Conservation (phyloP, 352 stramenopile genomes). For the Pythium biforme region DNA sequence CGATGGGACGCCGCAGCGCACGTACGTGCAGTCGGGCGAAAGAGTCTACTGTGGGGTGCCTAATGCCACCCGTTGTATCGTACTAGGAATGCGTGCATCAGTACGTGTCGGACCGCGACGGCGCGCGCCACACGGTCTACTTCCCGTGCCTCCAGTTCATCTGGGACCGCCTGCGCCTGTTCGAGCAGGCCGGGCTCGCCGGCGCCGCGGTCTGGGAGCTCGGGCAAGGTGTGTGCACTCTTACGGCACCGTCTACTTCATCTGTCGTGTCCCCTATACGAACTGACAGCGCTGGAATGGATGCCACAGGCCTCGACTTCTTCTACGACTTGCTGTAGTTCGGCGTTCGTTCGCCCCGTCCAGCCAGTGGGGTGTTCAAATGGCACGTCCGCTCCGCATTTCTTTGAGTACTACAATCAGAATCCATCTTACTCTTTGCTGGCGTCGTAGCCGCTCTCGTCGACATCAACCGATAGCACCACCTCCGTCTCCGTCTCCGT, state of each 20-base stretch:
- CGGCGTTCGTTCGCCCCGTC: too few species aligned
- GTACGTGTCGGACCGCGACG: conserved; percentile 35
- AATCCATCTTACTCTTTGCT: conserved; percentile 12
- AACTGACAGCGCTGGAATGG: too few species aligned
- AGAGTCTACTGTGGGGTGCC: neutral
- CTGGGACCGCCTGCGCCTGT: conserved; percentile 61
- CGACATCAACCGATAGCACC: too few species aligned
- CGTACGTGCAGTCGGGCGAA: conserved; percentile 15
- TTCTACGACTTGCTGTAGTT: conserved; percentile 76
- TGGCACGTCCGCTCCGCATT: too few species aligned
- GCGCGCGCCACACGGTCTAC: conserved; percentile 51
- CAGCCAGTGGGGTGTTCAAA: too few species aligned
- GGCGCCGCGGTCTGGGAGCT: conserved; percentile 77
- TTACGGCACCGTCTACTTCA: too few species aligned
- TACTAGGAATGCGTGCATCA: conserved; percentile 63
- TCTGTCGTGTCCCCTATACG: too few species aligned
- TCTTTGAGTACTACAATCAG: too few species aligned
- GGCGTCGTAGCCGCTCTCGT: conserved; percentile 19
- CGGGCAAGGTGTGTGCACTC: conserved; percentile 52
- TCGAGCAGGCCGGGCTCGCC: conserved; percentile 38
- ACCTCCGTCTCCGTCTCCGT: too few species aligned
- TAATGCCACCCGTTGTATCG: too few species aligned
- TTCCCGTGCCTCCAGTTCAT: conserved; percentile 85
- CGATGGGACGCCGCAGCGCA: conserved; percentile 29
- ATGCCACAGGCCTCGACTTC: conserved; percentile 58